A percentile compares a stretch with the other conserved stretches of the same genome.
phyloP scores from a whole-genome alignment of 164 flowering plant genomes.

The Vitis rupestris region DNA sequence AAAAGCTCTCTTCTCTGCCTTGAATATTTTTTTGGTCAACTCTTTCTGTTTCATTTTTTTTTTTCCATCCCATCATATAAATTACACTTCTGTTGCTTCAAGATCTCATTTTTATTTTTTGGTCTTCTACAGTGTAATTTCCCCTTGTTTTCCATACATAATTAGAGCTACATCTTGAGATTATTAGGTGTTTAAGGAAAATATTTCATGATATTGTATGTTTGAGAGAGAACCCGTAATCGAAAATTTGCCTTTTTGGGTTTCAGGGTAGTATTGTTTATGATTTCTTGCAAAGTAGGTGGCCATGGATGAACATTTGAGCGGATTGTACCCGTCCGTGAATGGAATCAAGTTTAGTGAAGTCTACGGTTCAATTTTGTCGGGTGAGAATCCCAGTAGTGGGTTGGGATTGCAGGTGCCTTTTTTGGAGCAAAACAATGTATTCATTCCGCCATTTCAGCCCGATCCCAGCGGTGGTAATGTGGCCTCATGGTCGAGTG shows the following conservation, averaged over 20 bases:
- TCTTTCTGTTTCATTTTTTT: too few relatives aligned
- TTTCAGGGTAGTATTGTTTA: neutral
- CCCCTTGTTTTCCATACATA: too few relatives aligned
- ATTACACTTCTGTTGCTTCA: too few relatives aligned
- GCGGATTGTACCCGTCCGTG: conserved; percentile 3
- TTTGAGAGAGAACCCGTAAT: too few relatives aligned
- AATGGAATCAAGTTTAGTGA: conserved; percentile 1
- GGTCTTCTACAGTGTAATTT: too few relatives aligned
- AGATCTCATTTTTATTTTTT: too few relatives aligned
- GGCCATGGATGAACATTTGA: conserved; percentile 21
- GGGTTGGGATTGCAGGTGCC: neutral
- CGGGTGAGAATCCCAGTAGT: conserved; percentile 4
- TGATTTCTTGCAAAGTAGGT: neutral
- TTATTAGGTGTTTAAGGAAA: too few relatives aligned
- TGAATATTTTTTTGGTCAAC: too few relatives aligned
- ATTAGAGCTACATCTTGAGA: too few relatives aligned
- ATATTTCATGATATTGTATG: too few relatives aligned
- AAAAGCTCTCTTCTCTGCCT: too few relatives aligned
- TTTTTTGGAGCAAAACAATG: neutral
- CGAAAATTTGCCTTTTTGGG: neutral
- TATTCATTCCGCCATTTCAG: conserved; percentile 6
- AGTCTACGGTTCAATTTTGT: neutral
- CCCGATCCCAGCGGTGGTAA: conserved; percentile 7
- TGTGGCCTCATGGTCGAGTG: conserved; percentile 1
- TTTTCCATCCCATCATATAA: too few relatives aligned